Base-by-base conservation (phyloP, 1,284 basidiomycete genomes). In the Leucoagaricus sp. region DNA sequence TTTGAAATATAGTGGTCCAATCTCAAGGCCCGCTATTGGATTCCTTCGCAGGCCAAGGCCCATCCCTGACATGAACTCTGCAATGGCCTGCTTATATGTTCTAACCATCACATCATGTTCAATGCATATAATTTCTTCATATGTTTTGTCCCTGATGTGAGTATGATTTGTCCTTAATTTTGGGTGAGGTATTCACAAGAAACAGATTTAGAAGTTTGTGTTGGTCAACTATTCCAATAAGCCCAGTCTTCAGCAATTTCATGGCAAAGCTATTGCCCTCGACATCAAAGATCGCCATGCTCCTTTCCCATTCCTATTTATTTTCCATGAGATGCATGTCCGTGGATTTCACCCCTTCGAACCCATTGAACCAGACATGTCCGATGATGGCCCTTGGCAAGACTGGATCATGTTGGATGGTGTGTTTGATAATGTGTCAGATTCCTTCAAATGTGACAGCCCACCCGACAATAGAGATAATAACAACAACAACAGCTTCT, bases 241-340 rank as follows among this genome's bases (percentile, higher is more conserved):
- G 6, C 17, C 19, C 12, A 52, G 53, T 48, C 57, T 59, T 53
- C 17, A 56, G 25, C 52, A 42, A 51, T 65, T 60, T 57, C 65
- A 65, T 44, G 65, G 64, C 48, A 67, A 69, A 58, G 64, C 64
- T 38, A 53, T 69, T 40, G 65, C 58, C 47, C 65, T 71, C 47
- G 63, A 69, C 46, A 50, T 61, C 50, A 52, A 52, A 31, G 60
- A 69, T 56, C 47, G 47, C 7, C 49, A 65, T 64, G 60, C 62
- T 6, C 69, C 70, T 13, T 69, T 69, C 59, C 67, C 65, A 25
- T 60, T 64, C 38, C 41, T 68, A 23, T 69, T 70, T 57, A 61
- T 72, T 38, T 51, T 69, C 58, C 67, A 70, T 47, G 69, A 72
- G 48, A 65, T 63, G 61, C 67, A 64, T n/a, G 65, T 68, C 55